phyloP scores from a whole-genome alignment of 1,139 yeast genomes.

The Blastobotrys buckinghamii region DNA sequence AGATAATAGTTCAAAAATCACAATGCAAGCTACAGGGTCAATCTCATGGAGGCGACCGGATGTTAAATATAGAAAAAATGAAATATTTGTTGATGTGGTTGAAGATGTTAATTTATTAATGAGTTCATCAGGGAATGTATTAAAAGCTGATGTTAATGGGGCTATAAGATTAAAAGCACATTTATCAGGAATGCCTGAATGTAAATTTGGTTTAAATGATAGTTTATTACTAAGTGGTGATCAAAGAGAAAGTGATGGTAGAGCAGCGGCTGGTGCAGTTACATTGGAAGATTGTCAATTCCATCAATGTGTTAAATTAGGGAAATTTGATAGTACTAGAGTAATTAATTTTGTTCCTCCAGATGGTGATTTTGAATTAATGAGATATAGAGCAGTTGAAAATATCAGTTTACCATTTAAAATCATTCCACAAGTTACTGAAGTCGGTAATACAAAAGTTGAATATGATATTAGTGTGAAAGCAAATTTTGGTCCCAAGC shows the following conservation, averaged over 20 bases:
- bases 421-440: conserved; percentile 55
- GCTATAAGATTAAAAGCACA: conserved; percentile 65
- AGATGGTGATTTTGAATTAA: conserved; percentile 85
- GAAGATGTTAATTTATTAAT: conserved; percentile 71
- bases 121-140: conserved; percentile 43
- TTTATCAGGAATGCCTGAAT: conserved; percentile 71
- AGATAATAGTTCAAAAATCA: conserved; percentile 31
- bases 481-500: conserved; percentile 56
- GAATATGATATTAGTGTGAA: conserved; percentile 56
- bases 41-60: conserved; percentile 69
- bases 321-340: conserved; percentile 60
- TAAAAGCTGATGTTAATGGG: conserved; percentile 75
- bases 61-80: conserved; percentile 75
- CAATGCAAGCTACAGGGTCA: conserved; percentile 39
- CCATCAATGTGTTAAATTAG: conserved; percentile 79
- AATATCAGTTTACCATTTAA: conserved; percentile 67
- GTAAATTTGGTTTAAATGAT: conserved; percentile 61
- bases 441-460: conserved; percentile 43
- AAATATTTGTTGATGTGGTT: conserved; percentile 67
- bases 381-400: conserved; percentile 62
- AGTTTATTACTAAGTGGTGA: conserved; percentile 29
- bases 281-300: conserved; percentile 73
- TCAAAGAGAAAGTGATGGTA: conserved; percentile 8
- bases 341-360: conserved; percentile 78
- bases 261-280: conserved; percentile 44